phyloP scores from a whole-genome alignment of 2,329 filamentous ascomycete species.

The Penicillium sp. region DNA sequence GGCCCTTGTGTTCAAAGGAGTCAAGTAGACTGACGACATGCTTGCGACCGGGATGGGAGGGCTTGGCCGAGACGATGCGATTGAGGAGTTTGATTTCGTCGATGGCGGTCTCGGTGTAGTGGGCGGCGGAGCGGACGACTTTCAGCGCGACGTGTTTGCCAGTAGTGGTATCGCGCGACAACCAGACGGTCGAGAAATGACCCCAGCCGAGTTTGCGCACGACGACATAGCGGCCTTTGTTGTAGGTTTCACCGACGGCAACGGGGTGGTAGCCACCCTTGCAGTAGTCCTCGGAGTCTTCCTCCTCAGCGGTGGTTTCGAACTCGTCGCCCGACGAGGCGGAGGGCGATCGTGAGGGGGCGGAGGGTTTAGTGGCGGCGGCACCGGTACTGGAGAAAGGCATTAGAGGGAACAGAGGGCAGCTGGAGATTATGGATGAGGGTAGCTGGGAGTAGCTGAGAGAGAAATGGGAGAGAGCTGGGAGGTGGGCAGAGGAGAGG shows the following conservation, averaged over 20 bases:
- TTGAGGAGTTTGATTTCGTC: conserved; percentile 99
- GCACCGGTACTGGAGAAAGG: conserved; percentile 35
- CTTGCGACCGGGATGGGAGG: conserved; percentile 87
- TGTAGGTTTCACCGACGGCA: conserved; percentile 92
- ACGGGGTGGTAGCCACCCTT: conserved; percentile 99
- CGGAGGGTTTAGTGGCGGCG: conserved; percentile 16
- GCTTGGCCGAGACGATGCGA: conserved; percentile 94
- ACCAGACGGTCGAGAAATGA: conserved; percentile 96
- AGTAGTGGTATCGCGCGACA: conserved; percentile 79
- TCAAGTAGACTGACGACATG: conserved; percentile 96
- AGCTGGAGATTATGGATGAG: background rate
- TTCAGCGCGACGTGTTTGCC: conserved; percentile 97
- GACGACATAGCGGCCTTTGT: conserved; percentile 94
- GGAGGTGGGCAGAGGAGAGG: too few relatives aligned
- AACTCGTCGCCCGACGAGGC: conserved; percentile 79
- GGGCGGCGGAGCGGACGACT: conserved; percentile 93
- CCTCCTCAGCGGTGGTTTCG: conserved; percentile 95
- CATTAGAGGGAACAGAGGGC: background rate
- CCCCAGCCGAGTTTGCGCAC: conserved; percentile 98
- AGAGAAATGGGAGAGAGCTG: conserved; percentile 11
- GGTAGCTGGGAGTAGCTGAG: conserved; percentile 11
- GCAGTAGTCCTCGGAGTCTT: conserved; percentile 99
- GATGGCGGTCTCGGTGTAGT: conserved; percentile 98
- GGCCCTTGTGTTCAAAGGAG: conserved; percentile 96
- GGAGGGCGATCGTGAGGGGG: conserved; percentile 72